Percentiles rank a stretch among this genome's conserved stretches.
Conservation (phyloP, 345 rosid species). For the Kernera saxatilis region DNA sequence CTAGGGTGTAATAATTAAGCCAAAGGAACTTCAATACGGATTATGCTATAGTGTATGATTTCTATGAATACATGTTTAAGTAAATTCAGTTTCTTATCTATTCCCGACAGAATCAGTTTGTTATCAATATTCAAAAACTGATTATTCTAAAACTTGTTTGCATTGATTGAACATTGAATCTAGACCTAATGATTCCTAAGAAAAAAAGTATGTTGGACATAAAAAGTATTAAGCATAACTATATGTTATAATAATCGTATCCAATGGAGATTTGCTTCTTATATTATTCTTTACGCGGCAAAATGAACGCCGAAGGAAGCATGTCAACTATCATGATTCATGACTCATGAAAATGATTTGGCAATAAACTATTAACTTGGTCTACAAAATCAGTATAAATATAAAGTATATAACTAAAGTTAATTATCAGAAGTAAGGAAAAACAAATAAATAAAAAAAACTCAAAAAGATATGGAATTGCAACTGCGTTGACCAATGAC, state of each 20-base stretch:
- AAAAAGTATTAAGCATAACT: background rate
- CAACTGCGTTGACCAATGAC: background rate
- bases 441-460: background rate
- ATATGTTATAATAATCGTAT: background rate
- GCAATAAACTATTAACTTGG: background rate
- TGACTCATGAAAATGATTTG: slow-evolving; percentile 1
- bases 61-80: background rate
- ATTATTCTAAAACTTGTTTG: background rate
- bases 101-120: background rate
- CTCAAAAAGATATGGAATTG: background rate
- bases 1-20: background rate
- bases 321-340: slow-evolving; percentile 15
- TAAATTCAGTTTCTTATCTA: background rate
- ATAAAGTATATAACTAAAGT: background rate
- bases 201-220: background rate
- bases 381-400: background rate
- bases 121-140: background rate
- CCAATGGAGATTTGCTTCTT: background rate
- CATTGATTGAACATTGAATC: background rate
- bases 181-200: background rate
- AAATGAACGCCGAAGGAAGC: slow-evolving; percentile 5
- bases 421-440: background rate
- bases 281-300: background rate
- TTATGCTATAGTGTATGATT: background rate
- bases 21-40: background rate